phyloP scores from a whole-genome alignment of 148 eudicot species.

The Spergularia bocconei region DNA sequence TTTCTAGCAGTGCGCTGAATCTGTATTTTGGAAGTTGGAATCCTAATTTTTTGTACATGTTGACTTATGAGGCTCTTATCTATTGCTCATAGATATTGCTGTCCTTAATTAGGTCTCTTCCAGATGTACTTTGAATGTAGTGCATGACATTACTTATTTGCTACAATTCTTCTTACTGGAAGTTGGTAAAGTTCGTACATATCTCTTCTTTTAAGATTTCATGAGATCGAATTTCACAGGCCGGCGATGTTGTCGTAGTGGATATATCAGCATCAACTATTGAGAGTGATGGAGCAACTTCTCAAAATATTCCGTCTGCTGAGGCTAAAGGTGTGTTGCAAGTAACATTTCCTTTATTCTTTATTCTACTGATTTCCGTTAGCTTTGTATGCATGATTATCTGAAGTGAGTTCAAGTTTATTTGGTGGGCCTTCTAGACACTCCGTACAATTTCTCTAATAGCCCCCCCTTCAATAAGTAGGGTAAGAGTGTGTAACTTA shows the following conservation, averaged over 20 bases:
- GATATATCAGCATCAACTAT: constrained; percentile 89
- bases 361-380: too few species aligned
- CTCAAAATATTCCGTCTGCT: constrained; percentile 81
- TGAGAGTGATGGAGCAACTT: constrained; percentile 59
- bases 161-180: neutral
- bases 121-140: neutral
- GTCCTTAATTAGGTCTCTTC: neutral
- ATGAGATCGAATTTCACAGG: constrained; percentile 40
- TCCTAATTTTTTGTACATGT: neutral
- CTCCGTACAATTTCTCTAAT: too few species aligned
- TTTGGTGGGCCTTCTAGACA: too few species aligned
- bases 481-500: too few species aligned
- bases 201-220: constrained; percentile 1
- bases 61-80: neutral
- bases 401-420: too few species aligned
- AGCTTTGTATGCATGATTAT: too few species aligned
- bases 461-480: too few species aligned
- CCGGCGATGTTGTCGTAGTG: constrained; percentile 88
- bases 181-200: neutral
- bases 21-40: neutral
- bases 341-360: too few species aligned
- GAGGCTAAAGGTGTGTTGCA: constrained; percentile 74
- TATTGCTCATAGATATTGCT: neutral
- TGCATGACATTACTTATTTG: neutral
- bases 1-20: neutral